Evolutionary conservation across 2,329 filamentous ascomycete genomes (phyloP), one percentile per base, ranked within the genome.

Genomic region (Teratosphaeria destructans): DNA sequence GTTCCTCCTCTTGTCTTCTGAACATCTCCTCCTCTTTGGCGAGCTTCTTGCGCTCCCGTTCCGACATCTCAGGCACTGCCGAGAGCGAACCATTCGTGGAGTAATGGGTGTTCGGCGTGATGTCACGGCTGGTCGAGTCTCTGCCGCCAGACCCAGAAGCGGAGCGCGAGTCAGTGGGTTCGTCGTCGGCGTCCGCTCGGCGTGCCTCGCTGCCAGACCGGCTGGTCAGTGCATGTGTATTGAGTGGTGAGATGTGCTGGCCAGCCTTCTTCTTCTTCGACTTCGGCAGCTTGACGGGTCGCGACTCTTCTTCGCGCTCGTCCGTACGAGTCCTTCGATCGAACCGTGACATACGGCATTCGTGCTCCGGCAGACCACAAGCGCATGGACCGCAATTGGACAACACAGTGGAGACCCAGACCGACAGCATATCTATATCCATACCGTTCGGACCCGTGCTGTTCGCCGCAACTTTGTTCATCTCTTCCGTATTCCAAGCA

Each of bases 311-410:
- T 19, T 61, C 57, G 23, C 56, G 53, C 12, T 57, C 59, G 5
- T 39, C 35, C 19, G 26, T 53, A 27, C 47, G 37, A 16, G 60
- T 64, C 32, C 72, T 67, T 52, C 67, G 65, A 57, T 74, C 73
- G 59, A 75, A 73, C 2, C 68, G 64, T 7, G 65, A 63, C 68
- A 75, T 70, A 26, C 62, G 55, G 60, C 72, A 75, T 14, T 72
- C 67, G 32, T 68, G 71, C 26, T 68, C 68, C 4, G 70, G 69
- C 23, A 65, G 69, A 59, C 87, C 82, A 71, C 89, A 93, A 4
- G 88, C 89, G 73, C 89, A 93, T 19, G 88, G 88, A 19, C 89
- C 89, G 67, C 90, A 88, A 70, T 91, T 88, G 19, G 87, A 87
- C 6, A 92, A 79, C 8, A 91, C 85, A 49, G 80, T 81, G 57